Conservation (phyloP, 1,139 yeast species). For the Geotrichum macrosporum region DNA sequence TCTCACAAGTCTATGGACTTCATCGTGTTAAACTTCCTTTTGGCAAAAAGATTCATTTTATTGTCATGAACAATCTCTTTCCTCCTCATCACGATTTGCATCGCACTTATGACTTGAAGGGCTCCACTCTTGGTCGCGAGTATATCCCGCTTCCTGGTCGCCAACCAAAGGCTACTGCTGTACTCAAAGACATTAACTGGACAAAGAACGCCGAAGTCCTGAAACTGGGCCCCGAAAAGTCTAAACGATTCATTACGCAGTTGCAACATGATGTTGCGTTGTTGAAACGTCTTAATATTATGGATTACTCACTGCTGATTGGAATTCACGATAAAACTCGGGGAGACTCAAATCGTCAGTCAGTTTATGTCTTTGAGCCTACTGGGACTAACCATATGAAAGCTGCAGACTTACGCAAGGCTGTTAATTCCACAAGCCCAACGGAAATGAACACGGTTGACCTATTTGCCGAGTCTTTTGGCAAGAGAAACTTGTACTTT, state of each 20-base stretch:
- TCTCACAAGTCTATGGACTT: constrained; percentile 91
- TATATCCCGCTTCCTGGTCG: constrained; percentile 31
- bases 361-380: constrained; percentile 40
- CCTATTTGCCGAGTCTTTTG: constrained; percentile 33
- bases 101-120: constrained; percentile 82
- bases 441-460: constrained; percentile 35
- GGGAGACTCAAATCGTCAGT: constrained; percentile 47
- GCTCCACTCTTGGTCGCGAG: constrained; percentile 80
- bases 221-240: constrained; percentile 67
- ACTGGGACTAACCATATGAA: constrained; percentile 28
- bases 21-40: constrained; percentile 90
- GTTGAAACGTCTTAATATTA: constrained; percentile 68
- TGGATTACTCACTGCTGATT: constrained; percentile 88
- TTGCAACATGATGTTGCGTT: constrained; percentile 68
- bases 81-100: constrained; percentile 92
- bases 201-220: constrained; percentile 58
- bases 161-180: constrained; percentile 29
- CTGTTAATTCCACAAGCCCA: constrained; percentile 39
- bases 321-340: constrained; percentile 76
- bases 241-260: constrained; percentile 60
- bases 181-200: constrained; percentile 86
- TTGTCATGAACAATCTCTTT: constrained; percentile 94
- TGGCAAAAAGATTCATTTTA: constrained; percentile 79
- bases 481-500: constrained; percentile 46
- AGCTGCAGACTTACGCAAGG: constrained; percentile 37